Conservation (phyloP, 2,329 filamentous ascomycete species). For the Sarocladiaceae sp. region DNA sequence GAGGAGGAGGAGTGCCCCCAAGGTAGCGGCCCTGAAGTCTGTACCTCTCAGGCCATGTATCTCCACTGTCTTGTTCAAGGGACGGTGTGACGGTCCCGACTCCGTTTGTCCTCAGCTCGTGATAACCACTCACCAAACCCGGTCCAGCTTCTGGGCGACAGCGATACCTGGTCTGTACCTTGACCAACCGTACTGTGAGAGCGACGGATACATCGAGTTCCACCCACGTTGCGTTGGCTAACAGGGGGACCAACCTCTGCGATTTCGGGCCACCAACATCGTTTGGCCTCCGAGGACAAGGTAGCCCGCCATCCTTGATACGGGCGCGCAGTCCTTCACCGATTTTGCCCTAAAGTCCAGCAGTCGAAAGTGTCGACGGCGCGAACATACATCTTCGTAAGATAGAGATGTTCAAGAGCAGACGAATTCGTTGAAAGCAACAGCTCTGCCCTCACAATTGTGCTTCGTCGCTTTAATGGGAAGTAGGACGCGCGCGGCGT, state of each 20-base stretch:
- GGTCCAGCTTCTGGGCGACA: neutral
- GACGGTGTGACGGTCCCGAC: conserved; percentile 6
- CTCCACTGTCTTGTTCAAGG: conserved; percentile 6
- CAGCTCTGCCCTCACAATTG: too few species aligned
- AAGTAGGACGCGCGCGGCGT: neutral
- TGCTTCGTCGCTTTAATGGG: too few species aligned
- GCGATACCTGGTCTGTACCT: neutral
- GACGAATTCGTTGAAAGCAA: too few species aligned
- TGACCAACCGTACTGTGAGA: neutral
- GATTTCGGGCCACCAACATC: conserved; percentile 3
- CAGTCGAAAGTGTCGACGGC: too few species aligned
- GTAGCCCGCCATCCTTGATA: neutral
- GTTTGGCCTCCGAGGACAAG: neutral
- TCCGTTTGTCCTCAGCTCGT: neutral
- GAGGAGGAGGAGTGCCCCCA: neutral
- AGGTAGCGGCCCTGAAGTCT: conserved; percentile 1
- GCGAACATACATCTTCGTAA: too few species aligned
- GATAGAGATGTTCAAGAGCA: too few species aligned
- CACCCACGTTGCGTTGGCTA: neutral
- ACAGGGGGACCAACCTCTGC: conserved; percentile 8
- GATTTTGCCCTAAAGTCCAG: neutral
- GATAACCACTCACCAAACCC: neutral
- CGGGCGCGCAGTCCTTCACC: neutral
- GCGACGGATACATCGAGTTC: neutral
- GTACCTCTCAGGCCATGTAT: conserved; percentile 5